Evolutionary conservation across 2,329 filamentous ascomycete species (phyloP), one percentile per base, ranked within the genome.

Genomic region (Penicillium thymicola): DNA sequence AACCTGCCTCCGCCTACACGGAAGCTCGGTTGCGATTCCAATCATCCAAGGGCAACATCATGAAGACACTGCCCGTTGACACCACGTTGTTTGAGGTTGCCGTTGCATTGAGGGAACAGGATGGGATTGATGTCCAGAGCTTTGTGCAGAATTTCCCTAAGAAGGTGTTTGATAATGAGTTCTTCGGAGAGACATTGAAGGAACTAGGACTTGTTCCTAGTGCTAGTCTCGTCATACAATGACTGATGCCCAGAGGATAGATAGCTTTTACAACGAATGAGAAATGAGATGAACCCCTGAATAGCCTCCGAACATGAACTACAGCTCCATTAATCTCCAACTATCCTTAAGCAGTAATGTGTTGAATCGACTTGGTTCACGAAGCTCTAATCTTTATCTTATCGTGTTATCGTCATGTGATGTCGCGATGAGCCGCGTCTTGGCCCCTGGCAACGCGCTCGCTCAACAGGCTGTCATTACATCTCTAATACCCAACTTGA

Each of bases 1-100:
- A 89, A 66, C 82, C 87, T 8, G 84, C 87, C 49, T 83, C 85
- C 5, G 85, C 87, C 51, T 90, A 94, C 72, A 90, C 82, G 21
- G 91, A 96, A 72, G 86, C 92, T 13, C 84, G 94, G 28, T 76
- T 99, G 59, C 83, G 92, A 58, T 78, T 99, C 40, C 92, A 96
- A 75, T 92, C 89, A 0, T 72, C 85, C 1, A 79, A 78, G 18
- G 90, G 91, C 14, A 92, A 89, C 59, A 79, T 97, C 52, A 86
- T 88, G 77, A 97, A 96, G 82, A 93, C 89, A 0, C 86, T 96
- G 62, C 87, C 91, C 0, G 92, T 90, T 6, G 90, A 95, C 57
- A 95, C 92, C 3, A 97, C 94, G 0, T 78, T 99, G 11, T 96
- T 96, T 67, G 93, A 99, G 76, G 87, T 99, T 49, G 92, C 90